Evolutionary conservation across 345 rosid genomes (phyloP).

Genomic region (Brassica carinata): DNA sequence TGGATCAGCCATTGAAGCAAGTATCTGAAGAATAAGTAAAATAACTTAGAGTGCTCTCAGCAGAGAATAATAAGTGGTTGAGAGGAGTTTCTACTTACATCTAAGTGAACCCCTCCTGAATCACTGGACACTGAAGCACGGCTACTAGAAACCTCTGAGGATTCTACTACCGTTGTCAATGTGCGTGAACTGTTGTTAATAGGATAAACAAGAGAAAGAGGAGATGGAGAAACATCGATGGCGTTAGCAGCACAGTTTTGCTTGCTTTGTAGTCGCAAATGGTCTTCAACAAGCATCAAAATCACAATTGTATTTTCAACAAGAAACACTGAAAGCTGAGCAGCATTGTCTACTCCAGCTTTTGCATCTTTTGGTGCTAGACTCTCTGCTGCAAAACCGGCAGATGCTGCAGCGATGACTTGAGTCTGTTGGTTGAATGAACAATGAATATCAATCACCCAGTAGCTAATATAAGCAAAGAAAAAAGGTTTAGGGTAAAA

Average conservation of each 20-base stretch:
- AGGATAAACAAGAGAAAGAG: conserved; percentile 76
- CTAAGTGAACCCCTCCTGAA: conserved; percentile 76
- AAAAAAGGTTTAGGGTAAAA: not conserved
- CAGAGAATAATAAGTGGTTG: conserved; percentile 14
- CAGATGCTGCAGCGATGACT: conserved; percentile 96
- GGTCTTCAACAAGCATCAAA: conserved; percentile 98
- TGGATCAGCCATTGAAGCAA: conserved; percentile 98
- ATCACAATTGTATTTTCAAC: conserved; percentile 98
- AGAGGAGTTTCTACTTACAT: conserved; percentile 60
- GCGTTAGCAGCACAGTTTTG: conserved; percentile 60
- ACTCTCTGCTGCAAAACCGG: conserved; percentile 93
- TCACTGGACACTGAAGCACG: conserved; percentile 61
- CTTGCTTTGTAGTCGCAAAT: conserved; percentile 90
- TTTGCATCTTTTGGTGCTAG: conserved; percentile 81
- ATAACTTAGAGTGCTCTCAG: conserved; percentile 12
- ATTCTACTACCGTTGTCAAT: conserved; percentile 46
- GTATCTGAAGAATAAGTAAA: conserved; percentile 55
- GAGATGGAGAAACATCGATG: conserved; percentile 67
- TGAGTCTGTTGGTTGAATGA: conserved; percentile 69
- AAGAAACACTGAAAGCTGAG: conserved; percentile 89
- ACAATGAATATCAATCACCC: conserved; percentile 18
- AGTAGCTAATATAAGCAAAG: not conserved
- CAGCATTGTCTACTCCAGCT: conserved; percentile 84
- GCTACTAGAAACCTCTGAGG: conserved; percentile 61
- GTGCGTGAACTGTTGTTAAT: conserved; percentile 48